Evolutionary conservation across 129 eudicot genomes (phyloP).

Genomic region (Silybum marianum): DNA sequence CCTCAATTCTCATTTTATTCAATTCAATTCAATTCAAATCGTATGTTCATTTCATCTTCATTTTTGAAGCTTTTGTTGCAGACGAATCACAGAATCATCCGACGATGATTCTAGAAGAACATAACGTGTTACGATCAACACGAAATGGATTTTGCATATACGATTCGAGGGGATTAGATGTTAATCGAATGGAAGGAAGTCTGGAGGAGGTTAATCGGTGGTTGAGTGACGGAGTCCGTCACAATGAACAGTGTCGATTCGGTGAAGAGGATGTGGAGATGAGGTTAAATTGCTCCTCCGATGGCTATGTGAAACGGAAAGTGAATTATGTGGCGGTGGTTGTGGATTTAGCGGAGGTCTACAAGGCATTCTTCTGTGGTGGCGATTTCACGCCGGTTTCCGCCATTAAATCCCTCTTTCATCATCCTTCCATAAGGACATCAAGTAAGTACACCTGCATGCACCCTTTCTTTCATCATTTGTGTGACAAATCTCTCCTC

Average conservation of each 20-base stretch:
- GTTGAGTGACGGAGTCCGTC: constrained; percentile 61
- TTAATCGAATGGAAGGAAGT: constrained; percentile 39
- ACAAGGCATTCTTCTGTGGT: constrained; percentile 49
- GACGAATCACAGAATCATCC: constrained; percentile 50
- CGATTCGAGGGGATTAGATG: constrained; percentile 70
- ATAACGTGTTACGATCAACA: constrained; percentile 73
- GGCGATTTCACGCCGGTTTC: constrained; percentile 55
- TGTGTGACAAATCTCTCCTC: no score
- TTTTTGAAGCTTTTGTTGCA: constrained; percentile 7
- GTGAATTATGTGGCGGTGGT: constrained; percentile 67
- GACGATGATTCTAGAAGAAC: constrained; percentile 75
- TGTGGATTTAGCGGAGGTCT: constrained; percentile 52
- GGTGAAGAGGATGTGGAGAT: constrained; percentile 36
- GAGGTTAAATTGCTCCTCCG: constrained; percentile 26
- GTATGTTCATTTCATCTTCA: neutral
- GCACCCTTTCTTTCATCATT: no score
- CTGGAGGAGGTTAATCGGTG: constrained; percentile 56
- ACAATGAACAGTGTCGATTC: constrained; percentile 59
- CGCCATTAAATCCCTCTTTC: constrained; percentile 56
- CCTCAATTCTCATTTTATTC: neutral
- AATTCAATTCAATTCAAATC: neutral
- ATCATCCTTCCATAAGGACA: constrained; percentile 45
- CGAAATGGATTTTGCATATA: constrained; percentile 77
- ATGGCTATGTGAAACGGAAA: constrained; percentile 52
- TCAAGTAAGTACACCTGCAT: constrained; percentile 55